phyloP scores from a whole-genome alignment of 2,329 filamentous ascomycete species.

The Apiospora kogelbergensis region DNA sequence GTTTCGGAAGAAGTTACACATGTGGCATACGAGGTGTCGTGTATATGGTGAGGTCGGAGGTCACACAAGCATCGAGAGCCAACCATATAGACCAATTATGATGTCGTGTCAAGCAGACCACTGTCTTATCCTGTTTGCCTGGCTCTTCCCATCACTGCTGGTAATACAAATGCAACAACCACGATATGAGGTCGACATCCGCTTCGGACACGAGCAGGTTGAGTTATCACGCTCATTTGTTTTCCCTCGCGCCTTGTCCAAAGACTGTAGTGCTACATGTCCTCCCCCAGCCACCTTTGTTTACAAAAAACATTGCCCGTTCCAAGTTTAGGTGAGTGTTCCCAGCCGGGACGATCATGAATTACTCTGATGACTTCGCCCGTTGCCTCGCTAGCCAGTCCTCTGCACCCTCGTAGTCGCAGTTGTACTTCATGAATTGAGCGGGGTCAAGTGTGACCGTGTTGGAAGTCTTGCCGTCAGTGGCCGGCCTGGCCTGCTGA shows the following conservation, averaged over 20 bases:
- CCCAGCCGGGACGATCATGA: neutral
- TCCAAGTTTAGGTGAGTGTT: neutral
- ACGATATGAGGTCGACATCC: neutral
- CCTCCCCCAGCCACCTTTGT: neutral
- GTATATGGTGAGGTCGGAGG: neutral
- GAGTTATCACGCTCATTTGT: neutral
- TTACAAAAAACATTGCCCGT: neutral
- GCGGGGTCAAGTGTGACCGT: constrained; percentile 35
- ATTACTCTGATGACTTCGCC: neutral
- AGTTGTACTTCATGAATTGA: constrained; percentile 42
- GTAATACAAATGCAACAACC: neutral
- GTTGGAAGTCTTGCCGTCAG: constrained; percentile 27
- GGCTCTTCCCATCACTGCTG: neutral
- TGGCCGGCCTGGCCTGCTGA: constrained; percentile 37
- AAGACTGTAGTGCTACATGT: neutral
- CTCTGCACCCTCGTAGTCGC: constrained; percentile 33
- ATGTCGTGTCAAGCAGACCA: too few species aligned
- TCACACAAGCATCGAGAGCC: neutral
- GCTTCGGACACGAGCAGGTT: neutral
- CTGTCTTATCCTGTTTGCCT: neutral
- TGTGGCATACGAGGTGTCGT: neutral
- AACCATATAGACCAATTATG: neutral
- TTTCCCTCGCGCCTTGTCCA: neutral
- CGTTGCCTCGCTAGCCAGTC: constrained; percentile 26
- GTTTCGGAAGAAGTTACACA: neutral